Evolutionary conservation across 768 basidiomycete species (phyloP), one percentile per base, ranked within the genome.

Genomic region (Infundibulicybe gibba): DNA sequence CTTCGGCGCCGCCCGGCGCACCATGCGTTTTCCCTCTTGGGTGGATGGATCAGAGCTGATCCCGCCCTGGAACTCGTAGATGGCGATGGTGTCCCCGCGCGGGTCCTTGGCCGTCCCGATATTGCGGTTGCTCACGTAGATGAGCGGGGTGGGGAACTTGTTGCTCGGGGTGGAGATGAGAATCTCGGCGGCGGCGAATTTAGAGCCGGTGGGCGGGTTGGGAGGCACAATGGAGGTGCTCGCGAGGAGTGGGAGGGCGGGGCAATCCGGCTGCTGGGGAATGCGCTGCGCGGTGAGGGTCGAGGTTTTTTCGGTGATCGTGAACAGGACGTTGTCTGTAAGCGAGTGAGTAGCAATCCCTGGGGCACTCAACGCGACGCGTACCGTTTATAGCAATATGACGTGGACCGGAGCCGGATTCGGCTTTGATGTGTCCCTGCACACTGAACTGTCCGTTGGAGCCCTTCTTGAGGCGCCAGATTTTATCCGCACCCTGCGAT

Each of bases 341-440:
- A 45, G 32, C 25, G 40, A 20, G 25, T 6, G 15, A 5, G 8
- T 16, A 31, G 17, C 6, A 6, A 32, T 19, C 11, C 40, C 25
- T 16, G 21, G 13, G 17, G 38, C 6, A 21, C 17, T 1, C 9
- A 35, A 6, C n/a, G 12, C n/a, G 2, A 31, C 12, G 31, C 11
- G 16, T 41, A 71, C 73, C 58, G 47, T 60, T 55, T 37, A 71
- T 62, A 12, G 61, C 65, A 15, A 70, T 70, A 57, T 76, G 75
- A 13, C 85, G 70, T 2, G 87, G 87, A 1, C 85, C 85, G 44
- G 81, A 81, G n/a, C 81, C 83, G 15, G 59, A 53, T 3, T 81
- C 79, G 44, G 81, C 80, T 37, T 72, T 67, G 40, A 88, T 85
- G 32, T 71, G 68, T 1, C 85, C 84, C 41, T 80, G 77, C 39